Conservation (phyloP, 2,329 filamentous ascomycete genomes). For the Rhynchosporium agropyri region DNA sequence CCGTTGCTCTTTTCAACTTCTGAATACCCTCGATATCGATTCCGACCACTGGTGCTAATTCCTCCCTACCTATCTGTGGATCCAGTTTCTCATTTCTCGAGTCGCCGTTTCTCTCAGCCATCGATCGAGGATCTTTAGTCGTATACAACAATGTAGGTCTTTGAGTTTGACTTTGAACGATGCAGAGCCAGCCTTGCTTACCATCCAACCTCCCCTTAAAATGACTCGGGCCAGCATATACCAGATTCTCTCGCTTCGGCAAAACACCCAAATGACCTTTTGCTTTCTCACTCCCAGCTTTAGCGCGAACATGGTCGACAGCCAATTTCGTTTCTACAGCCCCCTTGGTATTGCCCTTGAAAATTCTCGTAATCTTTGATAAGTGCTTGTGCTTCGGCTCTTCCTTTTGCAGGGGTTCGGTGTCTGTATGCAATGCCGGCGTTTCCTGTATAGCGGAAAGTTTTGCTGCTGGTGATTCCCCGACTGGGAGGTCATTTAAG, state of each 20-base stretch:
- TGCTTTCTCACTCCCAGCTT: conserved; percentile 58
- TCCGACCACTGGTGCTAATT: conserved; percentile 55
- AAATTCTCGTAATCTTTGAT: conserved; percentile 56
- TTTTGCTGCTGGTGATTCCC: neutral
- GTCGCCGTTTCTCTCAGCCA: too few species aligned
- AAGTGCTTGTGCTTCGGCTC: conserved; percentile 26
- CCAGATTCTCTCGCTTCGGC: conserved; percentile 46
- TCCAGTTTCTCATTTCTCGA: too few species aligned
- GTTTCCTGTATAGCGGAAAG: conserved; percentile 9
- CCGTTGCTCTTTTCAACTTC: conserved; percentile 75
- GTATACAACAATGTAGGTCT: conserved; percentile 13
- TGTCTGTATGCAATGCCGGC: conserved; percentile 37
- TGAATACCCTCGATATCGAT: conserved; percentile 68
- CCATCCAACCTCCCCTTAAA: conserved; percentile 74
- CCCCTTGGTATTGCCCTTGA: conserved; percentile 19
- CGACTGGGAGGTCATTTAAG: conserved; percentile 45
- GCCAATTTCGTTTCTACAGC: conserved; percentile 14
- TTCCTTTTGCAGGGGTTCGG: conserved; percentile 24
- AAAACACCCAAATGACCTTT: conserved; percentile 72
- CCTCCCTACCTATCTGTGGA: neutral
- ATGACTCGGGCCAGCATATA: conserved; percentile 67
- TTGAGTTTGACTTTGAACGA: conserved; percentile 44
- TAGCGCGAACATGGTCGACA: conserved; percentile 48
- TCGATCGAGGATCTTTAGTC: conserved; percentile 3
- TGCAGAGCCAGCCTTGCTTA: conserved; percentile 69